Percentiles rank a stretch among this genome's conserved stretches.
Conservation (phyloP, 257 asterid species). For the Solanum clarkiae region DNA sequence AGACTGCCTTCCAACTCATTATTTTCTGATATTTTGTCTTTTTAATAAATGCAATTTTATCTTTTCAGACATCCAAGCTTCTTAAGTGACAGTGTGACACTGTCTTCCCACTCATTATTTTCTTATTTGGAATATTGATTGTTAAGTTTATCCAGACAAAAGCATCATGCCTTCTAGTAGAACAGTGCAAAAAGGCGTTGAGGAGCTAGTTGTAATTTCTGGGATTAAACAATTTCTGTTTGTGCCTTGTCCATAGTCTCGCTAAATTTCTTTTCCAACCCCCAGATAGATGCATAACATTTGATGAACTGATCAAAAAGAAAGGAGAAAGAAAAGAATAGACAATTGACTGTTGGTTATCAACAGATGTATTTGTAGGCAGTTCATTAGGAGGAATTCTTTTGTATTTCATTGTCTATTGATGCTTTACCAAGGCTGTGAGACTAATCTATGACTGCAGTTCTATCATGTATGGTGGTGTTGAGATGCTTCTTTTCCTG, state of each 20-base stretch:
- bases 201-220: background rate
- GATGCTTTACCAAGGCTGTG: background rate
- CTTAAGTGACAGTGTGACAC: background rate
- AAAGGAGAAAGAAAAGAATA: background rate
- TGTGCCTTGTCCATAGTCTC: background rate
- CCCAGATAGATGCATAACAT: background rate
- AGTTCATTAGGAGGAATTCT: background rate
- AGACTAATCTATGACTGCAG: background rate
- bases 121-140: background rate
- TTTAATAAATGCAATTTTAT: background rate
- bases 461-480: background rate
- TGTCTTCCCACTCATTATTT: background rate
- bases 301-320: background rate
- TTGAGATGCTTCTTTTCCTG: slow-evolving; percentile 13
- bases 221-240: background rate
- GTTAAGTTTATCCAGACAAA: background rate
- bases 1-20: background rate
- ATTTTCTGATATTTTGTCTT: background rate
- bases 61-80: background rate
- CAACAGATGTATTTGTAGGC: background rate
- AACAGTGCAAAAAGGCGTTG: background rate
- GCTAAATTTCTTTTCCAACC: background rate
- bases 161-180: background rate
- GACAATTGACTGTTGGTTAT: background rate
- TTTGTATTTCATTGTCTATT: background rate